These are phyloP conservation scores for Zasmidium cellare DNA, from an alignment of 2,329 filamentous ascomycete genomes.

Conservation along the genomic window DNA sequence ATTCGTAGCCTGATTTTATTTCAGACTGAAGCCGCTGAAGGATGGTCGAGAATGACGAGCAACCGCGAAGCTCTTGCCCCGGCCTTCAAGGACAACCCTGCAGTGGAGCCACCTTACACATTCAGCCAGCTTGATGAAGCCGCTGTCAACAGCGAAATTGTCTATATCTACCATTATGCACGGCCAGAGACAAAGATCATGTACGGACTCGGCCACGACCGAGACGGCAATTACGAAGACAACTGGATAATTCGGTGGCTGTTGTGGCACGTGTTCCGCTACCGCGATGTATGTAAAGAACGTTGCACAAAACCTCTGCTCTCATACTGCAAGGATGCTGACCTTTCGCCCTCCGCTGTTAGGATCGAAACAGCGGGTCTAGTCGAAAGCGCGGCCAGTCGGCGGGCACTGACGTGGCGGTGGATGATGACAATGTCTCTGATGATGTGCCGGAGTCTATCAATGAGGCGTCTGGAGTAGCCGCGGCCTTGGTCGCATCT, in stretches of 20 bases:
- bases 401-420: not conserved
- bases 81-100: slow-evolving; percentile 9
- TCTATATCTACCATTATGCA: slow-evolving; percentile 39
- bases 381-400: slow-evolving; percentile 1
- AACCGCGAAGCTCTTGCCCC: slow-evolving; percentile 27
- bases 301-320: too few species aligned
- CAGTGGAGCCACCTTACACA: slow-evolving; percentile 27
- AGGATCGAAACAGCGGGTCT: slow-evolving; percentile 34
- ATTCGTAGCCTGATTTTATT: not conserved
- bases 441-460: not conserved
- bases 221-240: slow-evolving; percentile 37
- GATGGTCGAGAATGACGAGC: slow-evolving; percentile 41
- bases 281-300: too few species aligned
- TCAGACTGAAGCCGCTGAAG: slow-evolving; percentile 39
- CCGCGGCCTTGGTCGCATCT: not conserved
- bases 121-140: slow-evolving; percentile 48
- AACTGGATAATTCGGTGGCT: slow-evolving; percentile 52
- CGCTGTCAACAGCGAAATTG: slow-evolving; percentile 42
- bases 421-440: not conserved
- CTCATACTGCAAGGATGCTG: too few species aligned
- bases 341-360: too few species aligned
- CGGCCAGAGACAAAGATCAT: slow-evolving; percentile 37
- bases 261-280: slow-evolving; percentile 47
- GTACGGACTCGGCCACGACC: slow-evolving; percentile 42
- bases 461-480: not conserved